These are phyloP conservation scores for Diatrype stigma DNA, from an alignment of 2,329 filamentous ascomycete species.

Conservation along the genomic window DNA sequence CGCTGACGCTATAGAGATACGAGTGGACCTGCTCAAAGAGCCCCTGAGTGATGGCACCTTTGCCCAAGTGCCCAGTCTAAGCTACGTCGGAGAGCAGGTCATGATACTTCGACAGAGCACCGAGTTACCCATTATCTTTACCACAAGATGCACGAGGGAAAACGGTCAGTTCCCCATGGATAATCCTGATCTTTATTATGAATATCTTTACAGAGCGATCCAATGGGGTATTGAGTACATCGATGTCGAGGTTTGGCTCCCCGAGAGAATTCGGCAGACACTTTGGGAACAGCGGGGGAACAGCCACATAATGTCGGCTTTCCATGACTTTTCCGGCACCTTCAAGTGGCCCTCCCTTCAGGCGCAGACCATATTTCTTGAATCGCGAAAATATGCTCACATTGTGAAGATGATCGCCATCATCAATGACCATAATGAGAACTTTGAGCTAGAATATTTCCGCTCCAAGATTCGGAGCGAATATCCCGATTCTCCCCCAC, in stretches of 20 bases:
- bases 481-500: constrained; percentile 64
- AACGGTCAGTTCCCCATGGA: constrained; percentile 85
- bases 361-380: constrained; percentile 67
- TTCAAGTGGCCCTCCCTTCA: constrained; percentile 78
- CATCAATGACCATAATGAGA: constrained; percentile 76
- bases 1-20: constrained; percentile 78
- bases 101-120: constrained; percentile 80
- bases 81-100: constrained; percentile 81
- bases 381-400: constrained; percentile 71
- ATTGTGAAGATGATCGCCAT: constrained; percentile 90
- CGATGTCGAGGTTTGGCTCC: constrained; percentile 84
- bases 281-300: constrained; percentile 69
- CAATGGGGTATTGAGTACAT: constrained; percentile 90
- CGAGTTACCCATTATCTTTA: constrained; percentile 87
- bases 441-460: constrained; percentile 89
- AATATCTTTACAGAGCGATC: constrained; percentile 77
- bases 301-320: constrained; percentile 86
- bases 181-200: constrained; percentile 68
- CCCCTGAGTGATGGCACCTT: constrained; percentile 58
- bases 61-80: constrained; percentile 67
- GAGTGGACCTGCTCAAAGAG: constrained; percentile 77
- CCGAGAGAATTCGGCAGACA: constrained; percentile 65
- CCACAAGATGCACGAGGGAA: constrained; percentile 74
- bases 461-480: constrained; percentile 69
- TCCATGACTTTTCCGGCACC: constrained; percentile 80